Evolutionary conservation across 352 stramenopile species (phyloP).

Genomic region (Phytopythium chamaehyphon): DNA sequence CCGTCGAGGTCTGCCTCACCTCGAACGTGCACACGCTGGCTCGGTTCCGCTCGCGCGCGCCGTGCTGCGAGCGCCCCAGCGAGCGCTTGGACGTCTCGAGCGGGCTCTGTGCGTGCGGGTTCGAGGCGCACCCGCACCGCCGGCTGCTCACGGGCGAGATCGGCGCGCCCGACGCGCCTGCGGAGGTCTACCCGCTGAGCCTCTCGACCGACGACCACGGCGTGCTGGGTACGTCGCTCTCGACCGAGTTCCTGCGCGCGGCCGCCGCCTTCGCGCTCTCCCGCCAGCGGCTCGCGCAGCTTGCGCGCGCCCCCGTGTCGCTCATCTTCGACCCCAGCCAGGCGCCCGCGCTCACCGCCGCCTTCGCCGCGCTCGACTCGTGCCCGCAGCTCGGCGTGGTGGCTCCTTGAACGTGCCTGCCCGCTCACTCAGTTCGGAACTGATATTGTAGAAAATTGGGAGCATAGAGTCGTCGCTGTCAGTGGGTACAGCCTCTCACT

Average conservation of each 20-base stretch:
- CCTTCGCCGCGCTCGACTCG: constrained; percentile 19
- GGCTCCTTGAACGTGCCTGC: too few relatives aligned
- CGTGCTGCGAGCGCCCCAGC: constrained; percentile 30
- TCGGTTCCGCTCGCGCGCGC: constrained; percentile 50
- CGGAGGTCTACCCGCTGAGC: constrained; percentile 65
- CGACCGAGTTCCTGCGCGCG: constrained; percentile 84
- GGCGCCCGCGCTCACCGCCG: constrained; percentile 17
- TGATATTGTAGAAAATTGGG: too few relatives aligned
- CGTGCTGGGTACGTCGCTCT: constrained; percentile 88
- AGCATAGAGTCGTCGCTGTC: too few relatives aligned
- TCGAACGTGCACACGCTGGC: constrained; percentile 93
- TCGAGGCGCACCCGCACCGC: constrained; percentile 80
- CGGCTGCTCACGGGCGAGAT: constrained; percentile 37
- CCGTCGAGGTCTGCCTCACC: constrained; percentile 92
- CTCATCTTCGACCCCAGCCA: constrained; percentile 58
- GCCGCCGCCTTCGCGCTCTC: constrained; percentile 69
- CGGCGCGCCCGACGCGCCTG: constrained; percentile 17
- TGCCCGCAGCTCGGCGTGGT: constrained; percentile 3
- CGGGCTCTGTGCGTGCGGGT: constrained; percentile 51
- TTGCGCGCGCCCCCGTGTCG: constrained; percentile 40
- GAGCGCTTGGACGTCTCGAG: constrained; percentile 11
- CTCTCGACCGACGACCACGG: constrained; percentile 93
- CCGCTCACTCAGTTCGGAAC: too few relatives aligned
- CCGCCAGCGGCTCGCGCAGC: constrained; percentile 29
- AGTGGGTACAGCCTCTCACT: too few relatives aligned